phyloP scores from a whole-genome alignment of 495 filamentous ascomycete genomes.

The Amniculicola lignicola region DNA sequence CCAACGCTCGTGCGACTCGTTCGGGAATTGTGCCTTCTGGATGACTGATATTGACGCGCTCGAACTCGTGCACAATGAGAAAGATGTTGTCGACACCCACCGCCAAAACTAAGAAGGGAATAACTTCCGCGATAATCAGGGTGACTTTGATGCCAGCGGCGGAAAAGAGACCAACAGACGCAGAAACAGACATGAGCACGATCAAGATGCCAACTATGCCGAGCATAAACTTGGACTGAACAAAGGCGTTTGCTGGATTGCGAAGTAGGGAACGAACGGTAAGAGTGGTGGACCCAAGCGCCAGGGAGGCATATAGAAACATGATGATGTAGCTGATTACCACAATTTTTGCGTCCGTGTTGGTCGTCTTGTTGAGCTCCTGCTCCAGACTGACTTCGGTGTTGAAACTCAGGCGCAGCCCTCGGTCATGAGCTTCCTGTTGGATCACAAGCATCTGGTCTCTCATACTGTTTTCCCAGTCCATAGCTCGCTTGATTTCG shows the following conservation, averaged over 20 bases:
- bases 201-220: conserved; percentile 90
- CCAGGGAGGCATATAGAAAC: conserved; percentile 94
- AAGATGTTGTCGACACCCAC: conserved; percentile 99
- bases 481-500: conserved; percentile 68
- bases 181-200: conserved; percentile 93
- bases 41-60: conserved; percentile 85
- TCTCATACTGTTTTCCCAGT: conserved; percentile 82
- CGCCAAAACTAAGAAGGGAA: conserved; percentile 92
- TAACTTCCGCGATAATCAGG: conserved; percentile 96
- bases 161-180: conserved; percentile 90
- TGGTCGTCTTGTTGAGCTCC: conserved; percentile 92
- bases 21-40: conserved; percentile 82
- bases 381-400: conserved; percentile 91
- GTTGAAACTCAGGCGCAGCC: conserved; percentile 85
- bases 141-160: conserved; percentile 87
- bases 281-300: conserved; percentile 81
- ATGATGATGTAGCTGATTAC: conserved; percentile 97
- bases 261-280: conserved; percentile 68
- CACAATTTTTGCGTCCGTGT: conserved; percentile 96
- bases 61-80: conserved; percentile 96
- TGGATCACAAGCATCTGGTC: conserved; percentile 67
- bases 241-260: conserved; percentile 77
- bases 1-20: conserved; percentile 77
- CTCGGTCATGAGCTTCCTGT: conserved; percentile 71
- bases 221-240: conserved; percentile 93